Evolutionary conservation across 2,329 filamentous ascomycete species (phyloP).

Genomic region (Claviceps spartinae): DNA sequence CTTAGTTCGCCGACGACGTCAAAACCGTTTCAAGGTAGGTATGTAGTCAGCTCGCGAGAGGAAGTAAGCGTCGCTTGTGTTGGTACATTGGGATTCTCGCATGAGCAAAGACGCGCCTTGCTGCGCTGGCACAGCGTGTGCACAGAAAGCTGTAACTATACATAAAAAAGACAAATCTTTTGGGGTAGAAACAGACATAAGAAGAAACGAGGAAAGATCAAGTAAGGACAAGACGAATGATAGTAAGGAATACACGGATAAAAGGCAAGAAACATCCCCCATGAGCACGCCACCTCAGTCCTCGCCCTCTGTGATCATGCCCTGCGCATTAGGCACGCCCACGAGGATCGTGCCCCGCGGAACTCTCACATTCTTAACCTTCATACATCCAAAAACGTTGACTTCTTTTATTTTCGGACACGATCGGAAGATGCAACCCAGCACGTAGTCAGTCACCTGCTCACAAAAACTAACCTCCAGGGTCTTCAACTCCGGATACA

Average conservation of each 20-base stretch:
- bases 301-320: slow-evolving; percentile 44
- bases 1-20: too few species aligned
- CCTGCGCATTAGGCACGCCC: slow-evolving; percentile 43
- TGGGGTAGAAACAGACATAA: too few species aligned
- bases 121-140: too few species aligned
- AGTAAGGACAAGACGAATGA: too few species aligned
- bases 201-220: neutral
- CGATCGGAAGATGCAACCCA: slow-evolving; percentile 48
- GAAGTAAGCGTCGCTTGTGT: too few species aligned
- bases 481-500: slow-evolving; percentile 54
- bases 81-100: too few species aligned
- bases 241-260: neutral
- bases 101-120: too few species aligned
- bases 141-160: too few species aligned
- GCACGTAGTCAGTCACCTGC: slow-evolving; percentile 49
- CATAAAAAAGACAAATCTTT: too few species aligned
- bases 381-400: slow-evolving; percentile 54
- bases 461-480: slow-evolving; percentile 70
- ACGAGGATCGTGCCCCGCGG: slow-evolving; percentile 42
- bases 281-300: neutral
- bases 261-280: neutral
- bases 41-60: too few species aligned
- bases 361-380: slow-evolving; percentile 39
- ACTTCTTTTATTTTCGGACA: slow-evolving; percentile 48
- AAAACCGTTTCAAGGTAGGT: too few species aligned